Evolutionary conservation across 768 basidiomycete species (phyloP).

Genomic region (Mycena polygramma): DNA sequence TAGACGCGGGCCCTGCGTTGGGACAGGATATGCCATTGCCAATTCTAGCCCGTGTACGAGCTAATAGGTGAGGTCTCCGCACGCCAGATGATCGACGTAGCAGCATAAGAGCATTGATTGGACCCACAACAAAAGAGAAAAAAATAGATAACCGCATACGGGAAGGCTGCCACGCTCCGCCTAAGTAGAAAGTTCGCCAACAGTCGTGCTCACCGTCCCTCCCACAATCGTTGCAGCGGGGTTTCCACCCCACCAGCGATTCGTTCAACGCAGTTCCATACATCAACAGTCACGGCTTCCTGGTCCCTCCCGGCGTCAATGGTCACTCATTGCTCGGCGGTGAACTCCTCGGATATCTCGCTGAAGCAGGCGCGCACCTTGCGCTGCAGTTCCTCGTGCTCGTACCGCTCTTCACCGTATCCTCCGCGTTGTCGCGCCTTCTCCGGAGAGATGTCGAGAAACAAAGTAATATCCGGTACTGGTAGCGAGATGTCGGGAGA

Average conservation of each 20-base stretch:
- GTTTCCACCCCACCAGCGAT: background rate
- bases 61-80: too few species aligned
- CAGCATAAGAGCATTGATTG: too few species aligned
- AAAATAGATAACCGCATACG: too few species aligned
- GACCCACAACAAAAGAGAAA: too few species aligned
- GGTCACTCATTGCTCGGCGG: conserved; percentile 16
- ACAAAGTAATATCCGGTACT: conserved; percentile 88
- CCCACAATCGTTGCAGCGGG: conserved; percentile 26
- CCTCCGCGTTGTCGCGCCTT: conserved; percentile 78
- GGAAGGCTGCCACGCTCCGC: too few species aligned
- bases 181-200: too few species aligned
- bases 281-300: conserved; percentile 26
- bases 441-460: conserved; percentile 85
- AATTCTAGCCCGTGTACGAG: too few species aligned
- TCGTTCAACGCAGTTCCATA: conserved; percentile 16
- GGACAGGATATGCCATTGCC: too few species aligned
- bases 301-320: conserved; percentile 26
- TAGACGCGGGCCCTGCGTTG: too few species aligned
- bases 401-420: conserved; percentile 91
- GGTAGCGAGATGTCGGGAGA: conserved; percentile 91
- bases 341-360: conserved; percentile 25
- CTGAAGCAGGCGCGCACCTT: conserved; percentile 27
- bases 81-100: too few species aligned
- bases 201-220: too few species aligned
- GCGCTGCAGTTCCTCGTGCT: conserved; percentile 80